phyloP scores from a whole-genome alignment of 1,284 basidiomycete genomes.

The Phellopilus nigrolimitatus region DNA sequence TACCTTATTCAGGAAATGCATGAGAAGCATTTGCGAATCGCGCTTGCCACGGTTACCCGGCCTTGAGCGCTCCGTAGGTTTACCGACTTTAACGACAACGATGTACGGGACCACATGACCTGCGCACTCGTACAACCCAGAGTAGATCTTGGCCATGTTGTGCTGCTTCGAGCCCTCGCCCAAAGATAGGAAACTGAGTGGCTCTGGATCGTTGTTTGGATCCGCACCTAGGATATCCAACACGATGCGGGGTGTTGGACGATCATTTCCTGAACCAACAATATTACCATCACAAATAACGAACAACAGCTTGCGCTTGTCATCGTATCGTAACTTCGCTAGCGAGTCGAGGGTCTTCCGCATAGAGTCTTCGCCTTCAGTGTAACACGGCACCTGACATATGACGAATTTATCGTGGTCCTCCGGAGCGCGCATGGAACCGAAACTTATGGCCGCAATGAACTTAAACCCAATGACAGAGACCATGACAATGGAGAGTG shows the following conservation, averaged over 20 bases:
- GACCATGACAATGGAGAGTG: constrained; percentile 90
- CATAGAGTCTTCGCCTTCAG: constrained; percentile 88
- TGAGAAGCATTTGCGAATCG: constrained; percentile 93
- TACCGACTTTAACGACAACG: constrained; percentile 95
- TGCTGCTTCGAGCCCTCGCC: constrained; percentile 96
- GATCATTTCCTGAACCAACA: constrained; percentile 91
- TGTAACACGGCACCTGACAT: constrained; percentile 98
- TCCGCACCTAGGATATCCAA: constrained; percentile 95
- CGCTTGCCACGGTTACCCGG: constrained; percentile 97
- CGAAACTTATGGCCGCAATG: constrained; percentile 89
- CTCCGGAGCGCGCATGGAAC: constrained; percentile 80
- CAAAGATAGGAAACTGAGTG: constrained; percentile 88
- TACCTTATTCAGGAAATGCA: constrained; percentile 97
- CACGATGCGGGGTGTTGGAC: constrained; percentile 89
- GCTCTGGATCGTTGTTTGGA: constrained; percentile 90
- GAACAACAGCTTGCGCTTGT: constrained; percentile 94
- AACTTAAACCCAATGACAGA: constrained; percentile 98
- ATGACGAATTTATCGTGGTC: constrained; percentile 99
- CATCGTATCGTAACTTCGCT: constrained; percentile 93
- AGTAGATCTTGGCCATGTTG: constrained; percentile 98
- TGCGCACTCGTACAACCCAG: constrained; percentile 88
- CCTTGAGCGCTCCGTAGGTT: constrained; percentile 87
- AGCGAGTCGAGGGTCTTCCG: constrained; percentile 92
- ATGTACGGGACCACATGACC: constrained; percentile 97
- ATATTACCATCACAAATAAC: constrained; percentile 99